Percentiles rank a stretch among this genome's conserved stretches.
Evolutionary conservation across 2,329 filamentous ascomycete species (phyloP).

Genomic region (Esteya vermicola): DNA sequence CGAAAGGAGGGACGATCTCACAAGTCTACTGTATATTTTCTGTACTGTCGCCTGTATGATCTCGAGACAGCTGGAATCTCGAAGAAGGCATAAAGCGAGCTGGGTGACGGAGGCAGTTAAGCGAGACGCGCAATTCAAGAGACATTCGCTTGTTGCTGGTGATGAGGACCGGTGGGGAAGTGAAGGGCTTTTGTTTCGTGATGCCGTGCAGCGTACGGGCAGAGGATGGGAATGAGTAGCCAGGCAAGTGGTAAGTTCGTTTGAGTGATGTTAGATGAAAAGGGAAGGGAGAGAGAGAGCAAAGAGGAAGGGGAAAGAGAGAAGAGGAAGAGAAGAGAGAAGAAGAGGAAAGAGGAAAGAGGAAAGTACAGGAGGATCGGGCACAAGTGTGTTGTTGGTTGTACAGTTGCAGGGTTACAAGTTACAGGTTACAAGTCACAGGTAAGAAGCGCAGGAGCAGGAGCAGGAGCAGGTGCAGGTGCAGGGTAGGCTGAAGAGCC

Average conservation of each 20-base stretch:
- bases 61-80: slow-evolving; percentile 38
- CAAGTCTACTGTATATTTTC: slow-evolving; percentile 28
- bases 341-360: not conserved
- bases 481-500: too few relatives aligned
- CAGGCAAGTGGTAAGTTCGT: too few relatives aligned
- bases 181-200: too few relatives aligned
- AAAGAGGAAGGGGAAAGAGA: not conserved
- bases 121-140: slow-evolving; percentile 41
- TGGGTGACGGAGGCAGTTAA: slow-evolving; percentile 41
- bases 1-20: not conserved
- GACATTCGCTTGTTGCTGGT: slow-evolving; percentile 32
- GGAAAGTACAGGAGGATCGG: not conserved
- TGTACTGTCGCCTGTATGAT: slow-evolving; percentile 42
- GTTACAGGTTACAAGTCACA: too few relatives aligned
- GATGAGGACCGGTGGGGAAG: not conserved
- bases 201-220: too few relatives aligned
- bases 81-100: slow-evolving; percentile 43
- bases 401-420: too few relatives aligned
- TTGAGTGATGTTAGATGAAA: not conserved
- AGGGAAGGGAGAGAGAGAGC: not conserved
- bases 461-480: too few relatives aligned
- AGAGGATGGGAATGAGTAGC: too few relatives aligned
- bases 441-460: too few relatives aligned
- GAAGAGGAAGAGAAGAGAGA: not conserved
- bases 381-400: too few relatives aligned